Base-by-base conservation (phyloP, 495 filamentous ascomycete genomes). In the Elaphomyces granulatus region DNA sequence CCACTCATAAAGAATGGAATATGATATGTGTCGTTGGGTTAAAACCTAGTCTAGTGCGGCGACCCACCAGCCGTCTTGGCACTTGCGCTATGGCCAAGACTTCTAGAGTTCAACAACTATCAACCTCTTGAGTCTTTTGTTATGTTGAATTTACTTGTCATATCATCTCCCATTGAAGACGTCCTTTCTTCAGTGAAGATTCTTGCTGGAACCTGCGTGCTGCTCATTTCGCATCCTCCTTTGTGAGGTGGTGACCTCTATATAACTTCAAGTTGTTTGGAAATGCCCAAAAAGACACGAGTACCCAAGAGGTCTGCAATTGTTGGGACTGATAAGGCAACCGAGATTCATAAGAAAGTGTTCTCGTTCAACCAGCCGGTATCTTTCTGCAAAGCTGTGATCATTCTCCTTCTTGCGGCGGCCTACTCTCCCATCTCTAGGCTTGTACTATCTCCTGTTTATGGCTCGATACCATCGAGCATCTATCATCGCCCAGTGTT, bases 391-490 rank as follows among this genome's bases (percentile, higher is more conserved):
- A 30, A 49, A 33, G 67, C 58, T 16, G 42, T 61, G 37, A 49
- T 58, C 4, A 55, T 87, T 36, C 67, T 92, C 44, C 44, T 71
- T 16, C 69, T 90, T 33, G 69, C 77, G n/a, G 86, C 82, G 1
- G 53, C 80, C 34, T 80, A 72, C 44, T 83, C 84, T 15, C 77
- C 75, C 40, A 72, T 84, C 38, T 90, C 84, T 17, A 68, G 80
- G 47, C 62, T 84, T 44, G 75, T 69, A 4, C 59, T 96, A 23
- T 78, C 83, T 15, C 90, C 88, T 2, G 80, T 87, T 15, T 96
- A 92, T 61, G 88, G 88, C 16, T 72, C 77, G 12, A 77, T 86
- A 16, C 78, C 88, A 8, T 56, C 84, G 1, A 69, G 74, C 8
- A 67, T 78, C 49, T 80, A 79, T 57, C 87, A 94, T 54, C 54